Evolutionary conservation across 768 basidiomycete genomes (phyloP).

Genomic region (Lentinus tigrinus): DNA sequence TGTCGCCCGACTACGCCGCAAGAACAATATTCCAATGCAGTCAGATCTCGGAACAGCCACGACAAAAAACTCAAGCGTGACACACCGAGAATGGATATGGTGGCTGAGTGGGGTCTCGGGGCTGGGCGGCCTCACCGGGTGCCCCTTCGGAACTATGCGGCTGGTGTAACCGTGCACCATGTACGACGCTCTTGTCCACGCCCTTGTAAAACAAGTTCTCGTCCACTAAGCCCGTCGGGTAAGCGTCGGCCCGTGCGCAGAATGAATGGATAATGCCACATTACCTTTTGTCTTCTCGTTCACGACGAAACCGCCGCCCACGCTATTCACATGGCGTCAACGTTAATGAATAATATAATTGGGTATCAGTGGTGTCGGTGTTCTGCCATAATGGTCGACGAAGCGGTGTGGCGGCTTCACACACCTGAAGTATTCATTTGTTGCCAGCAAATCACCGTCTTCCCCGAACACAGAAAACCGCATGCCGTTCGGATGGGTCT

Average conservation of each 20-base stretch:
- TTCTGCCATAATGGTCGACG: background rate
- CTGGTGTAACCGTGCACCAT: conserved; percentile 76
- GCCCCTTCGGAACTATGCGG: conserved; percentile 37
- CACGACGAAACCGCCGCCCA: conserved; percentile 93
- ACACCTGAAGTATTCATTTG: conserved; percentile 89
- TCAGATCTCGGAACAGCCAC: background rate
- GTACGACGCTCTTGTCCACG: conserved; percentile 79
- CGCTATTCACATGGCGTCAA: conserved; percentile 37
- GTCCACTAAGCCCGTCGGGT: conserved; percentile 51
- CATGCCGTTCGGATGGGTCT: conserved; percentile 92
- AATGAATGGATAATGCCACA: background rate
- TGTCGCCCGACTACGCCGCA: conserved; percentile 57
- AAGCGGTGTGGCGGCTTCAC: background rate
- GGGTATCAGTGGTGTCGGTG: background rate
- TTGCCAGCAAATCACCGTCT: conserved; percentile 85
- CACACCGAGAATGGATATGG: conserved; percentile 69
- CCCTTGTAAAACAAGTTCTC: conserved; percentile 96
- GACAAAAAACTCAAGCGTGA: background rate
- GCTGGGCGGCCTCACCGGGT: conserved; percentile 4
- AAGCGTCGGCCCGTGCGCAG: background rate
- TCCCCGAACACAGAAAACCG: conserved; percentile 82
- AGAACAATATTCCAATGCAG: background rate
- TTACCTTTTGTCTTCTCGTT: conserved; percentile 90
- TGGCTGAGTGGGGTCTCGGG: conserved; percentile 52
- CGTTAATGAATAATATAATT: background rate